These are phyloP conservation scores for Acanthamoeba triangularis DNA, from an alignment of 208 protist genomes.

Conservation along the genomic window DNA sequence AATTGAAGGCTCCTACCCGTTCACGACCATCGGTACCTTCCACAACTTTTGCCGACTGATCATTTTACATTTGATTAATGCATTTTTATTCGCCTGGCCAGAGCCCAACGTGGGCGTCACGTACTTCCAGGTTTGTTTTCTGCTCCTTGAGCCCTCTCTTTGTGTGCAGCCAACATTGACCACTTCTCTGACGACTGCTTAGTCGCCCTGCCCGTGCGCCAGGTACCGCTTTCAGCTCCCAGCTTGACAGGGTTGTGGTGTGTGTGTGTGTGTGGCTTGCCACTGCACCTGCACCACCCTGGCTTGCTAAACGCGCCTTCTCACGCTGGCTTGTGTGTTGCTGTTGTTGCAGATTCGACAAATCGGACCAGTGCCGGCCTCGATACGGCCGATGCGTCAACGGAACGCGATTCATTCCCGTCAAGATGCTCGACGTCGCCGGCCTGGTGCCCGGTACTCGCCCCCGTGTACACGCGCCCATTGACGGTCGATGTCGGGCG, in stretches of 20 bases:
- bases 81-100: not conserved
- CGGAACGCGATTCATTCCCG: conserved; percentile 84
- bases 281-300: not conserved
- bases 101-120: conserved; percentile 86
- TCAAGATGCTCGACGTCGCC: conserved; percentile 88
- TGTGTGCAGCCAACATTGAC: not conserved
- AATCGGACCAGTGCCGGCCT: conserved; percentile 78
- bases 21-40: conserved; percentile 85
- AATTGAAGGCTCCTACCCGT: conserved; percentile 83
- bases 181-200: not conserved
- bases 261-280: not conserved
- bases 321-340: not conserved
- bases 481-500: too few relatives aligned
- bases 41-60: not conserved
- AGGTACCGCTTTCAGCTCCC: not conserved
- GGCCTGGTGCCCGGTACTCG: conserved; percentile 84
- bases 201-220: conserved; percentile 26
- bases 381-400: conserved; percentile 85
- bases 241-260: not conserved
- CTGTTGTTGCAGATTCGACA: conserved; percentile 76
- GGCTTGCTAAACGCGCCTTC: too few relatives aligned
- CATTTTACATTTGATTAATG: not conserved
- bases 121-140: conserved; percentile 76
- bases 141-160: not conserved
- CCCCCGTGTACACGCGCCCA: not conserved